A percentile compares a stretch with the other conserved stretches of the same genome.
Conservation (phyloP, 1,284 basidiomycete species). For the Phylloboletellus chloephorus region DNA sequence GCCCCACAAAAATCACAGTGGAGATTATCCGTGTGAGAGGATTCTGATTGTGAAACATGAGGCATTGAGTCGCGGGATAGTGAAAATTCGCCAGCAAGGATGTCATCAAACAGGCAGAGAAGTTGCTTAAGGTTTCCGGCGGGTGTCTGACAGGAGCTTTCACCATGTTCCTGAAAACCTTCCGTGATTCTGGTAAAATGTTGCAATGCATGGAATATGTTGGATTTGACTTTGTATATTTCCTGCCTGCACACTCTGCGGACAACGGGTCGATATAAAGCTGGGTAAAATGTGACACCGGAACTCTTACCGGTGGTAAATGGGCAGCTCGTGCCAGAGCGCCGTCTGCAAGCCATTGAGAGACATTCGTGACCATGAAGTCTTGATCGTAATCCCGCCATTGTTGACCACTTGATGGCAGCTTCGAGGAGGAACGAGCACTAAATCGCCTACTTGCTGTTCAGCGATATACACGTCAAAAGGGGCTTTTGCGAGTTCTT, state of each 20-base stretch:
- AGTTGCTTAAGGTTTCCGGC: slow-evolving; percentile 28
- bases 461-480: slow-evolving; percentile 64
- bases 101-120: slow-evolving; percentile 50
- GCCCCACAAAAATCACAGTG: slow-evolving; percentile 70
- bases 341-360: slow-evolving; percentile 51
- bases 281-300: not conserved
- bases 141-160: not conserved
- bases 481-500: slow-evolving; percentile 60
- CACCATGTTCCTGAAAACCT: slow-evolving; percentile 2
- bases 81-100: slow-evolving; percentile 53
- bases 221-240: slow-evolving; percentile 64
- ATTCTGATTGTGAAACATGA: slow-evolving; percentile 22
- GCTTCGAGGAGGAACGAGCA: slow-evolving; percentile 71
- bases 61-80: slow-evolving; percentile 31
- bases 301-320: slow-evolving; percentile 61
- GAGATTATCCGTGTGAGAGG: slow-evolving; percentile 29
- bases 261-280: slow-evolving; percentile 10
- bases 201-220: slow-evolving; percentile 50
- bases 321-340: slow-evolving; percentile 63
- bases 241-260: slow-evolving; percentile 69
- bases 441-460: slow-evolving; percentile 67
- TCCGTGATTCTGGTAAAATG: slow-evolving; percentile 34
- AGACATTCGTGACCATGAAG: slow-evolving; percentile 78
- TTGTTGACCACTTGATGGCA: slow-evolving; percentile 75
- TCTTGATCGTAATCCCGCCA: slow-evolving; percentile 72